Evolutionary conservation across 2,329 filamentous ascomycete species (phyloP).

Genomic region (Ophiosphaerella korrae): DNA sequence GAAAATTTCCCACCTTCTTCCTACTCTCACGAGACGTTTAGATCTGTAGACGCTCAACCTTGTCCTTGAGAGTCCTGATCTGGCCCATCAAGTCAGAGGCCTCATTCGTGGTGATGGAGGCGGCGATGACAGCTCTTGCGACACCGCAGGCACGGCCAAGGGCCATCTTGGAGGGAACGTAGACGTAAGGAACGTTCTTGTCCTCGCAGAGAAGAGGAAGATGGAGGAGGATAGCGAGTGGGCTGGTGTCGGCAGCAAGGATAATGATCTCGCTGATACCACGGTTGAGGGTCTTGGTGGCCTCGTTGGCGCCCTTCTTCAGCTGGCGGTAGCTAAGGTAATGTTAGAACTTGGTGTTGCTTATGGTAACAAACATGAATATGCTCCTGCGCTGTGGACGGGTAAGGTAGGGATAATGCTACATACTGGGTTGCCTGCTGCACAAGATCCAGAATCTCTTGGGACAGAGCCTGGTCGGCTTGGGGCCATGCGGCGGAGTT

Average conservation of each 20-base stretch:
- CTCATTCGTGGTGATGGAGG: slow-evolving; percentile 75
- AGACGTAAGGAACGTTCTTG: slow-evolving; percentile 67
- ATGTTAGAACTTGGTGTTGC: too few relatives aligned
- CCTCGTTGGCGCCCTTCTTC: slow-evolving; percentile 59
- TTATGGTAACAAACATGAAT: too few relatives aligned
- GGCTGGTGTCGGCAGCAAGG: slow-evolving; percentile 73
- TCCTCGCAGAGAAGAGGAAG: slow-evolving; percentile 89
- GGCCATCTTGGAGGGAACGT: slow-evolving; percentile 78
- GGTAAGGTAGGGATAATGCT: too few relatives aligned
- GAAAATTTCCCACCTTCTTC: too few relatives aligned
- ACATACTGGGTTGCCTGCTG: slow-evolving; percentile 31
- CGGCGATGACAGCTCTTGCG: slow-evolving; percentile 82
- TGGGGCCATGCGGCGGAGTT: slow-evolving; percentile 44
- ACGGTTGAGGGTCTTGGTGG: slow-evolving; percentile 87
- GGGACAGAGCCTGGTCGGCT: slow-evolving; percentile 55
- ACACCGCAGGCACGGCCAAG: slow-evolving; percentile 78
- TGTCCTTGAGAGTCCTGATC: slow-evolving; percentile 88
- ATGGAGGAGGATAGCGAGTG: slow-evolving; percentile 68
- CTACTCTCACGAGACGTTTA: slow-evolving; percentile 48
- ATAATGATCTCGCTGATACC: slow-evolving; percentile 89
- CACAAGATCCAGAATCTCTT: slow-evolving; percentile 50
- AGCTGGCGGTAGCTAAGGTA: slow-evolving; percentile 30
- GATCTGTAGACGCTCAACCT: slow-evolving; percentile 95
- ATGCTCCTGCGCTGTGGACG: neutral
- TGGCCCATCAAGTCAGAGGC: slow-evolving; percentile 76